Base-by-base conservation (phyloP, 495 filamentous ascomycete genomes). In the Bryoglossum gracile region DNA sequence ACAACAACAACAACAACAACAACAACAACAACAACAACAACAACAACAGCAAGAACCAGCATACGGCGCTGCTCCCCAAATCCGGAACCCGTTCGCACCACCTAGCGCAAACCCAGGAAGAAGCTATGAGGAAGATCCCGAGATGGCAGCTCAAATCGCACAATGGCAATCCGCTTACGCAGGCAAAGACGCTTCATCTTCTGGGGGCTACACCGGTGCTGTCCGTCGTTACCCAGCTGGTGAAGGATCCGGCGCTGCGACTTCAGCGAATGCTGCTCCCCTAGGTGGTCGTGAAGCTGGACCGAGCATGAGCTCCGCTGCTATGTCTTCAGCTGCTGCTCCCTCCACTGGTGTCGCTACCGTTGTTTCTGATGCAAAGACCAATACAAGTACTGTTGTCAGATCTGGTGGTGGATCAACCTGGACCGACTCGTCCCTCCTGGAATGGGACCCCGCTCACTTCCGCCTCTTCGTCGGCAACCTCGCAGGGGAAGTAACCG, bases 401-500 rank as follows among this genome's bases (percentile, higher is more conserved):
- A 84, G 92, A 14, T 74, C 83, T 38, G 94, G 92, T 22, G 92
- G 92, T 35, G 92, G 92, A 13, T 82, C 92, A 66, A 84, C 76
- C 18, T 98, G 92, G 92, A 78, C 80, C 22, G 92, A 98, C 64
- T 67, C 81, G 10, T 78, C 84, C 0, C 77, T 98, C 0, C 73
- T 96, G 0, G 94, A 98, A 58, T 98, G 92, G 92, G 89, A 98
- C 60, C 94, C 94, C 0, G 77, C 86, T 1, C 94, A 98, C 67
- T 88, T 95, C 58, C 84, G 92, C 3, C 74, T 98, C 13, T 96
- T 96, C 63, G 87, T 97, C 14, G 92, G 92, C 39, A 98, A 98
- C 62, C 78, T 98, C 19, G 94, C 92, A n/a, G 92, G 92, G 46
- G 92, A 98, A 70, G 92, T 95, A 9, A 97, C 94, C 4, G 94